Evolutionary conservation across 345 rosid genomes (phyloP).

Genomic region (Populus tremula): DNA sequence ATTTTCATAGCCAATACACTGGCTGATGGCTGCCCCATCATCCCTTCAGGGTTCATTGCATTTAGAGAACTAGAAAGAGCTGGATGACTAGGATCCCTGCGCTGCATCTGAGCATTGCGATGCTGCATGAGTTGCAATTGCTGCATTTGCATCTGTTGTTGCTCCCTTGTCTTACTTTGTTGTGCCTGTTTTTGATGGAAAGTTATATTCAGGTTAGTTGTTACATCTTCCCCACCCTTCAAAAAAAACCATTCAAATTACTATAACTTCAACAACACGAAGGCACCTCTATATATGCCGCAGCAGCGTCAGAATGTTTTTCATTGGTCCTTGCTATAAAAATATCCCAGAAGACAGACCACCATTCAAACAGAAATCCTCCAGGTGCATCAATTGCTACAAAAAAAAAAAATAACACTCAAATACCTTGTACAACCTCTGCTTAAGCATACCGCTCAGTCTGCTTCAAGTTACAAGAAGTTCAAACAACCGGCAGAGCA

Average conservation of each 20-base stretch:
- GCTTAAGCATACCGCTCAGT: too few species aligned
- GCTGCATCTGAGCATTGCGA: slow-evolving; percentile 52
- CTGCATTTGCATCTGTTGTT: slow-evolving; percentile 57
- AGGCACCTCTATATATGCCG: slow-evolving; percentile 64
- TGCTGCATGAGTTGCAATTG: slow-evolving; percentile 62
- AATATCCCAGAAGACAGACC: slow-evolving; percentile 82
- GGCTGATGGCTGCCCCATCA: slow-evolving; percentile 55
- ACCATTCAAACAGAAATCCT: slow-evolving; percentile 79
- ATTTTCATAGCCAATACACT: slow-evolving; percentile 59
- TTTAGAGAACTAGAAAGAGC: slow-evolving; percentile 42
- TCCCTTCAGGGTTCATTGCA: slow-evolving; percentile 50
- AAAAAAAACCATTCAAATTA: not conserved
- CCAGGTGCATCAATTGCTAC: slow-evolving; percentile 75
- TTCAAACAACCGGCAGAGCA: not conserved
- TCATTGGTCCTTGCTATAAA: slow-evolving; percentile 72
- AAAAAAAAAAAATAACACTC: not conserved
- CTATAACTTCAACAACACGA: not conserved
- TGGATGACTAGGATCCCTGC: slow-evolving; percentile 53
- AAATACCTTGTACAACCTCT: not conserved
- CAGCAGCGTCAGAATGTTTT: slow-evolving; percentile 64
- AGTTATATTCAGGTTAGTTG: not conserved
- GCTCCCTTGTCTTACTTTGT: slow-evolving; percentile 55
- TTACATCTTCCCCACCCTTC: not conserved
- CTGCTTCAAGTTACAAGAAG: not conserved
- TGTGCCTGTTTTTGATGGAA: slow-evolving; percentile 38